Evolutionary conservation across 257 asterid species (phyloP).

Genomic region (Nicotiana tabacum): DNA sequence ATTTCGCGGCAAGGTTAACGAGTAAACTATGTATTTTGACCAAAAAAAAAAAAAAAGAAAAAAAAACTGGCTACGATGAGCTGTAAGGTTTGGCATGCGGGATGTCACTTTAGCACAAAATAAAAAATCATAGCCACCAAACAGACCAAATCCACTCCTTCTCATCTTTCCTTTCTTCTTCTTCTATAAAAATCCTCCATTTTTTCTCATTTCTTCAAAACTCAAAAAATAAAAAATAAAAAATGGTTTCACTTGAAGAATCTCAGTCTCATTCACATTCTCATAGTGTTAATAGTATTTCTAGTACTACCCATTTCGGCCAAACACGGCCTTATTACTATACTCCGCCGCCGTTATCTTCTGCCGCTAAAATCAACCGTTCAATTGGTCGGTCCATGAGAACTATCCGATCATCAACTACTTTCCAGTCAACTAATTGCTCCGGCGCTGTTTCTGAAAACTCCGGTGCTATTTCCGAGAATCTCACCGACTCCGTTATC

Average conservation of each 20-base stretch:
- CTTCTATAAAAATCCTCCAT: constrained; percentile 32
- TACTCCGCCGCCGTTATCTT: constrained; percentile 56
- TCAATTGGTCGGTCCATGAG: constrained; percentile 57
- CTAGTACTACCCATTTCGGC: constrained; percentile 29
- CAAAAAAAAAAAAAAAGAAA: no score
- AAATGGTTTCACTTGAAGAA: constrained; percentile 56
- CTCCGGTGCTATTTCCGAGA: constrained; percentile 37
- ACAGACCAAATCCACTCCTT: neutral
- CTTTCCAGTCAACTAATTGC: constrained; percentile 32
- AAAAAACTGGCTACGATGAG: no score
- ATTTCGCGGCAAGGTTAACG: no score
- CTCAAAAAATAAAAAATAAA: neutral
- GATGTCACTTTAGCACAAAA: constrained; percentile 1
- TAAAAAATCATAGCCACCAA: neutral
- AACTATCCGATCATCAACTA: constrained; percentile 53
- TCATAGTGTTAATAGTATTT: constrained; percentile 11
- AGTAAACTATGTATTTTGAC: no score
- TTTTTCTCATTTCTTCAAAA: constrained; percentile 13
- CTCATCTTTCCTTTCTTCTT: neutral
- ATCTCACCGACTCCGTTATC: constrained; percentile 63
- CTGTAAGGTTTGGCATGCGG: no score
- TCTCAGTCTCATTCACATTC: constrained; percentile 40
- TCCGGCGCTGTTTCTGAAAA: constrained; percentile 21
- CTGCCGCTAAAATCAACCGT: constrained; percentile 45
- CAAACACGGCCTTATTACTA: constrained; percentile 44